Conservation (phyloP, 306 rosid genomes). For the Medicago truncatula region MtrunA17r5.0-ANR NC_053043.1:41900501-41901000, state of each 20-base stretch:
- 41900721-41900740: constrained; percentile 13
- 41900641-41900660: no score
- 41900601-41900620: no score
- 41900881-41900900: constrained; percentile 78
- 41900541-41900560: no score
- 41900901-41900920: constrained; percentile 60
- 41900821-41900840: constrained; percentile 72
- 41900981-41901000: constrained; percentile 5
- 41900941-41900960: constrained; percentile 27
- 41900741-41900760: neutral
- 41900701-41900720: neutral
- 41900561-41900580: no score
- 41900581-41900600: no score
- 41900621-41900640: no score
- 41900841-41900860: constrained; percentile 95
- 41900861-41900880: constrained; percentile 73
- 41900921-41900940: constrained; percentile 9
- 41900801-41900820: constrained; percentile 34
- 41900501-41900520: no score
- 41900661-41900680: no score
- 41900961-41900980: constrained; percentile 16
- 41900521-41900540: no score
- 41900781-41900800: constrained; percentile 18
- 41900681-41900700: no score
- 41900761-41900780: constrained; percentile 2